Conservation (phyloP, 345 rosid genomes). For the Bruguiera gymnorhiza region DNA sequence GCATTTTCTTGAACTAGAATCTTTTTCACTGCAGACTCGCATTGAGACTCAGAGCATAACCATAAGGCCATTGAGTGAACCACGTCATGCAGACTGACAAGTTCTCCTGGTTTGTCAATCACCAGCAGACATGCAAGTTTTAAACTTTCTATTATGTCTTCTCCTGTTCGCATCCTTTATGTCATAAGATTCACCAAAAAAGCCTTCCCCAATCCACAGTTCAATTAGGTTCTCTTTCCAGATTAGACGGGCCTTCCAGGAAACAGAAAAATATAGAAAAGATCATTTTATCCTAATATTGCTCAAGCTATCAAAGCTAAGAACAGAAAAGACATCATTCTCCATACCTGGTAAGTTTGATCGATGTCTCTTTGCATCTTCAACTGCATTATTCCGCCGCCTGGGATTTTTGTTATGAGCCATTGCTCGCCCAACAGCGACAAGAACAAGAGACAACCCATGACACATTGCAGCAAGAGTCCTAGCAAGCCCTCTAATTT, state of each 20-base stretch:
- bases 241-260: slow-evolving; percentile 16
- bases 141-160: slow-evolving; percentile 3
- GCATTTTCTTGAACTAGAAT: background rate
- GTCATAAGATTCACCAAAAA: background rate
- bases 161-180: background rate
- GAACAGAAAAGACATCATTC: slow-evolving; percentile 9
- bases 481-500: background rate
- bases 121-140: slow-evolving; percentile 24
- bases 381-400: slow-evolving; percentile 1
- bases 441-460: no score
- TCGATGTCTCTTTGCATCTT: background rate
- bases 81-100: slow-evolving; percentile 28
- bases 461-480: no score
- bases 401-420: background rate
- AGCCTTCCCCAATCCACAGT: slow-evolving; percentile 30
- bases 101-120: background rate
- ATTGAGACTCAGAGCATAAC: slow-evolving; percentile 2
- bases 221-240: background rate
- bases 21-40: background rate
- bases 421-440: no score
- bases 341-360: slow-evolving; percentile 4
- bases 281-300: background rate
- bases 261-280: slow-evolving; percentile 23
- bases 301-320: slow-evolving; percentile 5
- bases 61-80: slow-evolving; percentile 28